Percentiles rank a stretch among this genome's conserved stretches.
Evolutionary conservation across 1,139 yeast species (phyloP).

Genomic region (Yamadazyma pseudoaaseri): DNA sequence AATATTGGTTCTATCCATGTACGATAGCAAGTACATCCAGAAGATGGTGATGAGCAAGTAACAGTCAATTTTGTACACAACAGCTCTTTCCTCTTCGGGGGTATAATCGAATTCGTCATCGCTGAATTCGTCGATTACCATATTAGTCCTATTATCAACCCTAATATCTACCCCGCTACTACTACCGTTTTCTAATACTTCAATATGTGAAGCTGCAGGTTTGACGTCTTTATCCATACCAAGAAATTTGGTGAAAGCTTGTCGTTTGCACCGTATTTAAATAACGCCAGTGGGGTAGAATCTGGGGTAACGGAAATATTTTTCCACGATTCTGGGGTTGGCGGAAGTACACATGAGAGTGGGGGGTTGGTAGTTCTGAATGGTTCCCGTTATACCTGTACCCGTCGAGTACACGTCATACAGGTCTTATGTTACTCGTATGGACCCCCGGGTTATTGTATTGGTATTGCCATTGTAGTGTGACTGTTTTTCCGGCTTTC

Average conservation of each 20-base stretch:
- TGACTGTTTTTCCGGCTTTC: too few species aligned
- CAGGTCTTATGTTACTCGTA: too few species aligned
- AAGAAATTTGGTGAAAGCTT: slow-evolving; percentile 1
- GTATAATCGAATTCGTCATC: slow-evolving; percentile 8
- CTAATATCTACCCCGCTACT: neutral
- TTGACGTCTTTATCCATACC: slow-evolving; percentile 1
- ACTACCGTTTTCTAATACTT: neutral
- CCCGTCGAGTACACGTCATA: too few species aligned
- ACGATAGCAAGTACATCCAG: slow-evolving; percentile 13
- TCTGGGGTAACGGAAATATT: slow-evolving; percentile 4
- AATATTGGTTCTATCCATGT: slow-evolving; percentile 25
- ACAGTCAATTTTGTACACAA: slow-evolving; percentile 16
- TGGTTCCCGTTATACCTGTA: too few species aligned
- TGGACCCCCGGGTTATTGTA: too few species aligned
- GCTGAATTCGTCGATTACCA: neutral
- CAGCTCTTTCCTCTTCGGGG: slow-evolving; percentile 10
- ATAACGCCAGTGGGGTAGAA: neutral
- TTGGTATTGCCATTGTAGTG: too few species aligned
- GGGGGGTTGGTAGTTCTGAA: too few species aligned
- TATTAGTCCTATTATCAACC: neutral
- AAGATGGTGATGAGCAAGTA: slow-evolving; percentile 22
- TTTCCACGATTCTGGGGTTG: slow-evolving; percentile 1
- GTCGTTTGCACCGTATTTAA: neutral
- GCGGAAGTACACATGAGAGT: neutral
- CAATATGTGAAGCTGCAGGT: neutral